A percentile compares a stretch with the other conserved stretches of the same genome.
Evolutionary conservation across 2,329 filamentous ascomycete genomes (phyloP).

Genomic region (Alternaria burnsii): DNA sequence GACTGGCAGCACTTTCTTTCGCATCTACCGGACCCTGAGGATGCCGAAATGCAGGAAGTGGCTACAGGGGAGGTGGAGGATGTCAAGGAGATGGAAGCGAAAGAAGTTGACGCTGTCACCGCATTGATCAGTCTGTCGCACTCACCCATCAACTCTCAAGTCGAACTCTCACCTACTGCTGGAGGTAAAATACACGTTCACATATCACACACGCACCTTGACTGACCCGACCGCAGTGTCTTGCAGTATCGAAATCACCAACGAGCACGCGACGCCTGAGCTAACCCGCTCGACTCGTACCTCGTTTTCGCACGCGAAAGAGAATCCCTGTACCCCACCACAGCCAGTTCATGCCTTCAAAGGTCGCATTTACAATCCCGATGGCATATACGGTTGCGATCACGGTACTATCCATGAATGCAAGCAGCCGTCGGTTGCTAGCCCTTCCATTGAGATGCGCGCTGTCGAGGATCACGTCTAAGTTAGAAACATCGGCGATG

Average conservation of each 20-base stretch:
- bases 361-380: not conserved
- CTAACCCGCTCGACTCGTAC: not conserved
- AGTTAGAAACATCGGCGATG: not conserved
- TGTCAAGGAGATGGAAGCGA: not conserved
- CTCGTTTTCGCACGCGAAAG: not conserved
- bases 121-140: constrained; percentile 8
- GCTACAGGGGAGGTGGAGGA: not conserved
- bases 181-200: not conserved
- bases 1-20: constrained; percentile 16
- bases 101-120: constrained; percentile 8
- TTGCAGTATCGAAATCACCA: not conserved
- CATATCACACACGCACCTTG: not conserved
- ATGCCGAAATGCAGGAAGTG: not conserved
- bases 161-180: not conserved
- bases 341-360: not conserved
- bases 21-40: not conserved
- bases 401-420: not conserved
- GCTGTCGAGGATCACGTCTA: not conserved
- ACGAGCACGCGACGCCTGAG: not conserved
- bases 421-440: not conserved
- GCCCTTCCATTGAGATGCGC: not conserved
- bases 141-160: not conserved
- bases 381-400: not conserved
- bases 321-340: not conserved
- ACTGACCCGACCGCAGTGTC: not conserved